These are phyloP conservation scores for Begonia peltatifolia DNA, from an alignment of 306 rosid genomes.

Conservation along the genomic window DNA sequence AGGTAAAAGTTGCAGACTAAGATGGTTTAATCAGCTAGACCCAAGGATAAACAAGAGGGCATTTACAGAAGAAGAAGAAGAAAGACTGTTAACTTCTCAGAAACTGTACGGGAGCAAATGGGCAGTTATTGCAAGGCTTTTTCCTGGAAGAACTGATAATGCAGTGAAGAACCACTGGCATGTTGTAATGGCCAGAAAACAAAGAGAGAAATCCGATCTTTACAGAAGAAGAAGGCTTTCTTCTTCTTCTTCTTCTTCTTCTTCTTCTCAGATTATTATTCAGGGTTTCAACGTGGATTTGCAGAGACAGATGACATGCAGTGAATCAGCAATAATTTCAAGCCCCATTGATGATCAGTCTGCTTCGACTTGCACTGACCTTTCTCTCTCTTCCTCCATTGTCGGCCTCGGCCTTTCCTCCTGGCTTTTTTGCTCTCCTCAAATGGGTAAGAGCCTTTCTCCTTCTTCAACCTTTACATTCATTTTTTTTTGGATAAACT, in stretches of 20 bases:
- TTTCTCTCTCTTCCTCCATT: slow-evolving; percentile 38
- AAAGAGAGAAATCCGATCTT: slow-evolving; percentile 41
- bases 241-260: slow-evolving; percentile 14
- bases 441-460: background rate
- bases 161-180: slow-evolving; percentile 97
- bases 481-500: too few species aligned
- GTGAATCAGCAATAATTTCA: slow-evolving; percentile 39
- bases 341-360: slow-evolving; percentile 35
- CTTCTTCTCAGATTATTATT: too few species aligned
- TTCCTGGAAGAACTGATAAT: slow-evolving; percentile 90
- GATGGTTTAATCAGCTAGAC: slow-evolving; percentile 91
- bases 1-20: slow-evolving; percentile 92
- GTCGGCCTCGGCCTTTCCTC: slow-evolving; percentile 2
- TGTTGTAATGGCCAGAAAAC: slow-evolving; percentile 74
- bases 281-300: slow-evolving; percentile 15
- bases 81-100: slow-evolving; percentile 46
- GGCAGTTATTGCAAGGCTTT: slow-evolving; percentile 76
- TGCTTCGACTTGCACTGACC: slow-evolving; percentile 53
- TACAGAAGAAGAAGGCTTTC: slow-evolving; percentile 42
- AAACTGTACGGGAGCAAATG: slow-evolving; percentile 75
- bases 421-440: background rate
- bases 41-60: slow-evolving; percentile 64
- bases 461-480: too few species aligned
- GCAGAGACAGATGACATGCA: slow-evolving; percentile 20
- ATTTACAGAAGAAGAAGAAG: slow-evolving; percentile 69